Evolutionary conservation across 805 yeast genomes (phyloP).

Genomic region (Kodamaea kaohsiungensis): DNA sequence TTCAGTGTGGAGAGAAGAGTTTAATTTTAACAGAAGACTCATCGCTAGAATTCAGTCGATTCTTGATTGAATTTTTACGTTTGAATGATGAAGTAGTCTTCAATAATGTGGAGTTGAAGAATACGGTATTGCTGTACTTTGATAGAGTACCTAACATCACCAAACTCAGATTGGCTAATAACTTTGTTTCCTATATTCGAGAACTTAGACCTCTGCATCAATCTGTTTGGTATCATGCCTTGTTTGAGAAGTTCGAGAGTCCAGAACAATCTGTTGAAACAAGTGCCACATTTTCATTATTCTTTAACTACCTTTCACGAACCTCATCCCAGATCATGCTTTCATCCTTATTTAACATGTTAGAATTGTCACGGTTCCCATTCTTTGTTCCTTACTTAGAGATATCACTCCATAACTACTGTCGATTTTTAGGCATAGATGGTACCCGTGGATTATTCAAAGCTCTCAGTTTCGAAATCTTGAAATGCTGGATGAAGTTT

Average conservation of each 20-base stretch:
- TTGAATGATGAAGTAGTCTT: slow-evolving; percentile 28
- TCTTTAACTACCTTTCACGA: slow-evolving; percentile 32
- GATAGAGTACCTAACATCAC: slow-evolving; percentile 17
- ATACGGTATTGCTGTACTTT: slow-evolving; percentile 14
- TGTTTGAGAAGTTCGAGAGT: slow-evolving; percentile 27
- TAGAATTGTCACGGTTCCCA: slow-evolving; percentile 39
- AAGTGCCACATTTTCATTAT: slow-evolving; percentile 38
- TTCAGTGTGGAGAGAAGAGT: slow-evolving; percentile 38
- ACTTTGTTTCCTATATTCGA: slow-evolving; percentile 14
- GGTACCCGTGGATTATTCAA: slow-evolving; percentile 26
- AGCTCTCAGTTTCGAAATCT: slow-evolving; percentile 31
- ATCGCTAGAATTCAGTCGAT: slow-evolving; percentile 26
- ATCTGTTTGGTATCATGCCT: slow-evolving; percentile 27
- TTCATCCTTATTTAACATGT: slow-evolving; percentile 40
- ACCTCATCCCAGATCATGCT: slow-evolving; percentile 31
- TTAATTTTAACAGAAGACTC: slow-evolving; percentile 43
- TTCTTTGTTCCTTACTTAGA: slow-evolving; percentile 32
- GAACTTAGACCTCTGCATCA: slow-evolving; percentile 14
- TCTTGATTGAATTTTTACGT: slow-evolving; percentile 32
- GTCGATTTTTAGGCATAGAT: slow-evolving; percentile 15
- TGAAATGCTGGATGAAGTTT: slow-evolving; percentile 47
- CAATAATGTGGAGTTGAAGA: slow-evolving; percentile 12
- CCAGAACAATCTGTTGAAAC: slow-evolving; percentile 43
- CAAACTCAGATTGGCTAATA: slow-evolving; percentile 20
- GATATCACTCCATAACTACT: slow-evolving; percentile 24